These are phyloP conservation scores for Rhipidocladum racemiflorum DNA, from an alignment of 176 grass and related monocot species.

Conservation along the genomic window DNA sequence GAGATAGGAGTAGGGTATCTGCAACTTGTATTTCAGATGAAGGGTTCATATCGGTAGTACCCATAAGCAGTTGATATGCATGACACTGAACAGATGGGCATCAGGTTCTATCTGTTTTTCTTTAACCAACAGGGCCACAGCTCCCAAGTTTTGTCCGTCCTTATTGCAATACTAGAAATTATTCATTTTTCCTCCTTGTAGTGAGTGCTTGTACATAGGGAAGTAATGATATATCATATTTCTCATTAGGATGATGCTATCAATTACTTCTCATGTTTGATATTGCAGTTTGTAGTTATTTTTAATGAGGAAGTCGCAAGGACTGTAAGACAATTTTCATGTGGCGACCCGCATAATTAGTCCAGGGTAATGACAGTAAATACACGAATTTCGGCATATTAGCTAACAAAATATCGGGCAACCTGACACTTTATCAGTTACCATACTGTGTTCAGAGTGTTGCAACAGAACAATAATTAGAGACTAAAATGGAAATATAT, in stretches of 20 bases:
- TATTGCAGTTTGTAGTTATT: slow-evolving; percentile 74
- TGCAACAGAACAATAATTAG: too few relatives aligned
- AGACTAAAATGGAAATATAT: too few relatives aligned
- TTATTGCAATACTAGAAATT: background rate
- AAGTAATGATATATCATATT: background rate
- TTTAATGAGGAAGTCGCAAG: slow-evolving; percentile 95
- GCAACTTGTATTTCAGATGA: background rate
- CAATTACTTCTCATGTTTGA: slow-evolving; percentile 36
- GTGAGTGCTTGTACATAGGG: background rate
- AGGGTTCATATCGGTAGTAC: background rate
- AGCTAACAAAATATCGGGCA: too few relatives aligned
- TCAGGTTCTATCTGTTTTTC: background rate
- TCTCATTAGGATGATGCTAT: background rate
- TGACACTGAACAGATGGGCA: background rate
- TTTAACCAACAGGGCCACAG: background rate
- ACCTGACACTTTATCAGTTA: too few relatives aligned
- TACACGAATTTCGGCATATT: too few relatives aligned
- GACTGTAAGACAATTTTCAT: slow-evolving; percentile 84
- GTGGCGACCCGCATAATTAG: too few relatives aligned
- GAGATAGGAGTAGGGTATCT: too few relatives aligned
- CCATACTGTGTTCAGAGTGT: too few relatives aligned
- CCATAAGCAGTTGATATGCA: background rate
- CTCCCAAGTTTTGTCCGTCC: slow-evolving; percentile 38
- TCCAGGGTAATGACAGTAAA: too few relatives aligned
- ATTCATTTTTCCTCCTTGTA: background rate